These are phyloP conservation scores for Ogataea pini DNA, from an alignment of 805 yeast genomes.

Conservation along the genomic window DNA sequence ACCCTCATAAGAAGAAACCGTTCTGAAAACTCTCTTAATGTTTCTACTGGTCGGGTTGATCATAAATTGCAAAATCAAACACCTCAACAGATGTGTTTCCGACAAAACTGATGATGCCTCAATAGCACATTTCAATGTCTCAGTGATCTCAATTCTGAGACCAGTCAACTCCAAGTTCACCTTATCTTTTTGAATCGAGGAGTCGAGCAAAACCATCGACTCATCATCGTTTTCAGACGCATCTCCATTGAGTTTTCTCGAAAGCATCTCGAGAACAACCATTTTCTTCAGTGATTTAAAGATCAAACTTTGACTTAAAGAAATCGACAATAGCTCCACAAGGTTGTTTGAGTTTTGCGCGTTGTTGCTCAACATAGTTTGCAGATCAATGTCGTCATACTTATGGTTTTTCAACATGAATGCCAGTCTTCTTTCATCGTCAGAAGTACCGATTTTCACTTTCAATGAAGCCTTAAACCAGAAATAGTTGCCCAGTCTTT, in stretches of 20 bases:
- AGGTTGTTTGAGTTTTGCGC: conserved; percentile 8
- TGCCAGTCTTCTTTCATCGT: conserved; percentile 8
- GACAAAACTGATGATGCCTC: conserved; percentile 12
- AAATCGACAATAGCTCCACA: conserved; percentile 14
- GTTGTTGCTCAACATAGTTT: conserved; percentile 1
- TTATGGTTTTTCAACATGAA: conserved; percentile 17
- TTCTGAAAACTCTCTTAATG: conserved; percentile 20
- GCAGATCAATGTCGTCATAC: conserved; percentile 16
- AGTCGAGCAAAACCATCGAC: conserved; percentile 1
- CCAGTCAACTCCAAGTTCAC: conserved; percentile 14
- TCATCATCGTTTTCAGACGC: conserved; percentile 5
- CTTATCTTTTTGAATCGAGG: conserved; percentile 14
- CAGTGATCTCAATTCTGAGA: conserved; percentile 16
- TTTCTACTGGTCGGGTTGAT: conserved; percentile 22
- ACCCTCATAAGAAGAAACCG: conserved; percentile 6
- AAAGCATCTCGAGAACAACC: conserved; percentile 20
- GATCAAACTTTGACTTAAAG: conserved; percentile 16
- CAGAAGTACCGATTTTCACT: not conserved
- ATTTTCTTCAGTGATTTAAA: conserved; percentile 19
- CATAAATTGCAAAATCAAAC: conserved; percentile 23
- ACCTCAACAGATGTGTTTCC: conserved; percentile 8
- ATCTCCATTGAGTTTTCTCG: conserved; percentile 10
- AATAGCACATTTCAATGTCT: conserved; percentile 12
- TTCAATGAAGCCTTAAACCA: conserved; percentile 18
- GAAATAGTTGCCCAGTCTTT: conserved; percentile 22